phyloP scores from a whole-genome alignment of 2,329 filamentous ascomycete species.

The Neofusicoccum sp. region DNA sequence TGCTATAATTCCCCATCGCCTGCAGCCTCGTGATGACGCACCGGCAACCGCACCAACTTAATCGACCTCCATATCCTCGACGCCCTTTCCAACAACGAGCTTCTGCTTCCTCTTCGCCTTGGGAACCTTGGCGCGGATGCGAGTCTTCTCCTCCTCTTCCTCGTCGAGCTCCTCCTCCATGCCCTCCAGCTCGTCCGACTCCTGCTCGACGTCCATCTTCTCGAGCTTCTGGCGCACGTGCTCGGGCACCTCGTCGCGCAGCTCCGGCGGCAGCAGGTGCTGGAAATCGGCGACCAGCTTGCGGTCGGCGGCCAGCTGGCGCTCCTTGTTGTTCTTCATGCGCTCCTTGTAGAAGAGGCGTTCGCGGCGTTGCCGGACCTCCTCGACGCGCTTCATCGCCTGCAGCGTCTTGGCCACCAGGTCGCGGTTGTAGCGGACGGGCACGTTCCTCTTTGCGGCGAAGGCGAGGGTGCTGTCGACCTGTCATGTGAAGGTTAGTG shows the following conservation, averaged over 20 bases:
- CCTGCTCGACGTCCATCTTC: constrained; percentile 25
- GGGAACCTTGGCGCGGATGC: constrained; percentile 30
- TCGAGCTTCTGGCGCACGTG: constrained; percentile 17
- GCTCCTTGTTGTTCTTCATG: constrained; percentile 85
- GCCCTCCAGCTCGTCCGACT: constrained; percentile 38
- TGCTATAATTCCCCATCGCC: background rate
- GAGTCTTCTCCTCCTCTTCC: constrained; percentile 37
- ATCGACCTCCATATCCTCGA: constrained; percentile 48
- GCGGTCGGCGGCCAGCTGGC: constrained; percentile 73
- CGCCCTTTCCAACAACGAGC: constrained; percentile 45
- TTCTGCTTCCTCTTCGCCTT: constrained; percentile 48
- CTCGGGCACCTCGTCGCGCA: constrained; percentile 26
- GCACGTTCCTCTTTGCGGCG: constrained; percentile 87
- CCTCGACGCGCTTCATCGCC: constrained; percentile 86
- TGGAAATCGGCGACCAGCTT: constrained; percentile 89
- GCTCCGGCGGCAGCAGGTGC: constrained; percentile 73
- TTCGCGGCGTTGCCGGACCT: constrained; percentile 82
- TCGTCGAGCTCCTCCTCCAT: constrained; percentile 29
- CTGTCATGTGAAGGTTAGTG: constrained; percentile 45
- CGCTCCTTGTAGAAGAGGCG: constrained; percentile 90
- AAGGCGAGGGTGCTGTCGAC: constrained; percentile 94
- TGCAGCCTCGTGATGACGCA: background rate
- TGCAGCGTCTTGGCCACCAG: constrained; percentile 82
- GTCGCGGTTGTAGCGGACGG: constrained; percentile 93
- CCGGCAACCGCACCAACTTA: background rate